Conservation (phyloP, 169 alveolate species). For the Plasmodium blacklocki region DNA sequence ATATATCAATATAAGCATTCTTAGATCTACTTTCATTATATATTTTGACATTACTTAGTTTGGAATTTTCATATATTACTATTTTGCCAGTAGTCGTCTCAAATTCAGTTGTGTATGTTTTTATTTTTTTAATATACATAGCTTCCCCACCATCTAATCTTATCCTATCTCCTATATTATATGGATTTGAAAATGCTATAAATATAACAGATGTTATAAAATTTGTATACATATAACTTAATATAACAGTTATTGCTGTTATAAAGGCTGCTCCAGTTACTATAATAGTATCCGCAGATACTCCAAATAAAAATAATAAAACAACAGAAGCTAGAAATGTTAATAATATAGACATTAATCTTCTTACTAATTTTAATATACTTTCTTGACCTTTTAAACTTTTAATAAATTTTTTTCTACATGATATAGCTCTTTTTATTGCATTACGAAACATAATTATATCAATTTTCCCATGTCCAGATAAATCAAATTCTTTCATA, state of each 20-base stretch:
- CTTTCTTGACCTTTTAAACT: constrained; percentile 89
- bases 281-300: constrained; percentile 88
- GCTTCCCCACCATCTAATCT: constrained; percentile 89
- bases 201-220: constrained; percentile 90
- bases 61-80: constrained; percentile 87
- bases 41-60: constrained; percentile 86
- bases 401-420: constrained; percentile 83
- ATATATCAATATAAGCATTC: constrained; percentile 84
- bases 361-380: constrained; percentile 84
- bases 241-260: constrained; percentile 89
- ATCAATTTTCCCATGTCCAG: constrained; percentile 87
- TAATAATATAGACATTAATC: constrained; percentile 86
- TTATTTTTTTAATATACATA: constrained; percentile 86
- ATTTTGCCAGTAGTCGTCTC: constrained; percentile 87
- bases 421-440: constrained; percentile 78
- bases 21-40: constrained; percentile 89
- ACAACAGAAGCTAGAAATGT: constrained; percentile 85
- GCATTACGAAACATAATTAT: constrained; percentile 81
- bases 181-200: constrained; percentile 91
- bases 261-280: constrained; percentile 92
- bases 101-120: constrained; percentile 90
- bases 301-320: constrained; percentile 86
- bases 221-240: constrained; percentile 89
- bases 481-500: constrained; percentile 83
- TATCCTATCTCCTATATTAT: constrained; percentile 90